phyloP scores from a whole-genome alignment of 2,329 filamentous ascomycete genomes.

The Diplocarpon rosae region DNA sequence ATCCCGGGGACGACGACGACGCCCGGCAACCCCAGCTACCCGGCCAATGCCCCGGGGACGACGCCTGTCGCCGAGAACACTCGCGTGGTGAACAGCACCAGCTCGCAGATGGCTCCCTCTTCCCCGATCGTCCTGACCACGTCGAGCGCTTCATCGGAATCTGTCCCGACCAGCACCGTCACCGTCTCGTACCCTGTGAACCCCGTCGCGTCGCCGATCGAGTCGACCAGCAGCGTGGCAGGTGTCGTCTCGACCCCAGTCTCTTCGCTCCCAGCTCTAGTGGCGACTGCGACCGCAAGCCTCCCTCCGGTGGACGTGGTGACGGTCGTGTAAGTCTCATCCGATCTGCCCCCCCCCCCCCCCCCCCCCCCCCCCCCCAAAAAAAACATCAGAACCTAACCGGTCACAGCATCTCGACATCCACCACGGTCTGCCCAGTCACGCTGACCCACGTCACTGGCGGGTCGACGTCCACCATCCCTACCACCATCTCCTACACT shows the following conservation, averaged over 20 bases:
- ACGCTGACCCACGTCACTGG: constrained; percentile 16
- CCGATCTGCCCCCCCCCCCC: no score
- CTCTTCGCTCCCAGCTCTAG: neutral
- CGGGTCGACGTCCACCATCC: constrained; percentile 22
- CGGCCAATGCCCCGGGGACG: neutral
- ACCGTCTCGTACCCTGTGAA: neutral
- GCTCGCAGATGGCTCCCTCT: no score
- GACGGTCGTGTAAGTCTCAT: constrained; percentile 10
- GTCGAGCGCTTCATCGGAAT: no score
- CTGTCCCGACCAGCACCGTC: constrained; percentile 5
- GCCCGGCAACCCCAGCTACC: constrained; percentile 6
- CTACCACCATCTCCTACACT: constrained; percentile 18
- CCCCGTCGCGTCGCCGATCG: constrained; percentile 8
- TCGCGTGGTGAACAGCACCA: no score
- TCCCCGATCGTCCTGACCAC: constrained; percentile 39
- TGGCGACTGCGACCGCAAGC: neutral
- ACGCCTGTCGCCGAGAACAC: no score
- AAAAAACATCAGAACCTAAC: no score
- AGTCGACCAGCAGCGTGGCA: neutral
- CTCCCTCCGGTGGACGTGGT: constrained; percentile 16
- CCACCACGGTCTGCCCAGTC: constrained; percentile 26
- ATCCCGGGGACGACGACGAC: no score
- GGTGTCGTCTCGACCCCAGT: neutral
- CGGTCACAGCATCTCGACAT: constrained; percentile 11
- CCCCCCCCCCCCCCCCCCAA: no score